phyloP scores from a whole-genome alignment of 106 monocot genomes.

The Acanthochlamys bracteata region DNA sequence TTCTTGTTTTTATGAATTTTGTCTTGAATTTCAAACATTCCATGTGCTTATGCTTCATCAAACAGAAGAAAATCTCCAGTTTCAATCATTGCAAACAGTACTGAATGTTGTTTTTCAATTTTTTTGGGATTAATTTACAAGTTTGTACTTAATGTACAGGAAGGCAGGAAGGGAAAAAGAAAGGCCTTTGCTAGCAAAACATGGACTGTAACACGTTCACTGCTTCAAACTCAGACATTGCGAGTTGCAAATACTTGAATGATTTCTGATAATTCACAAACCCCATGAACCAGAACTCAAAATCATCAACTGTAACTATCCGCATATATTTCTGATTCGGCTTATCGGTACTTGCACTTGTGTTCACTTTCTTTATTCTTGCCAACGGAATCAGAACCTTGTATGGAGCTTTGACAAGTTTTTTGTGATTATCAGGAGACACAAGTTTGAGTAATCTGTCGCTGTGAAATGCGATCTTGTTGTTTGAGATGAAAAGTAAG shows the following conservation, averaged over 20 bases:
- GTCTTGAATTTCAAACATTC: no score
- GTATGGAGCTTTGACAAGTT: constrained; percentile 15
- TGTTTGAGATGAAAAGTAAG: constrained; percentile 21
- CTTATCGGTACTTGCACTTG: constrained; percentile 30
- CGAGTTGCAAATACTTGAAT: constrained; percentile 31
- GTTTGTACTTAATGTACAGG: no score
- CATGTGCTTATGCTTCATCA: no score
- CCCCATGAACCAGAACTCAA: constrained; percentile 70
- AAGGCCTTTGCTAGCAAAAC: neutral
- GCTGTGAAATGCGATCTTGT: constrained; percentile 30
- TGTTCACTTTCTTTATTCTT: constrained; percentile 30
- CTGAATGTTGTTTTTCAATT: no score
- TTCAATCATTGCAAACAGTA: no score
- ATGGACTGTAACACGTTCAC: neutral
- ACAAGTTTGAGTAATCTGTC: constrained; percentile 13
- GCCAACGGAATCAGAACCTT: constrained; percentile 38
- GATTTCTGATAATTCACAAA: constrained; percentile 43
- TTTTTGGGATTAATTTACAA: no score
- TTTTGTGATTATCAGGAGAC: constrained; percentile 9
- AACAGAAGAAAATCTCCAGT: no score
- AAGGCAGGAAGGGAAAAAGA: no score
- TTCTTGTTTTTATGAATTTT: no score
- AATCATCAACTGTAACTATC: constrained; percentile 41
- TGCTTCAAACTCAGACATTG: constrained; percentile 4
- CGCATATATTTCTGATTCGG: constrained; percentile 47